Conservation (phyloP, 495 filamentous ascomycete genomes). For the Oidiodendron maius region DNA sequence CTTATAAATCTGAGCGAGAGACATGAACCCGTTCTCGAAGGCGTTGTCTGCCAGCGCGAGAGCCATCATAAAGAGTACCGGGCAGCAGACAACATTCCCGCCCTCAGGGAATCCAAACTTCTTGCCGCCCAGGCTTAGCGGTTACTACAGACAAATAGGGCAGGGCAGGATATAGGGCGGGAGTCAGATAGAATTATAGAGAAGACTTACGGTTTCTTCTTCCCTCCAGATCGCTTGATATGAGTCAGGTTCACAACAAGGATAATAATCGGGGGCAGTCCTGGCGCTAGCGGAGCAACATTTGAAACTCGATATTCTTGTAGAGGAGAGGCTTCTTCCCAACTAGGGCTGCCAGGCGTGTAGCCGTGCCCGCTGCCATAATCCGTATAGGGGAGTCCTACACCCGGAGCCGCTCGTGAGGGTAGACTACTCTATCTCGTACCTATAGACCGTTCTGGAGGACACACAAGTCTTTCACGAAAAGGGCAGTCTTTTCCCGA, state of each 20-base stretch:
- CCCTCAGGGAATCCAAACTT: constrained; percentile 7
- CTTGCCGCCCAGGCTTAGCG: neutral
- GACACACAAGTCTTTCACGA: constrained; percentile 6
- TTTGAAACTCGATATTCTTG: constrained; percentile 9
- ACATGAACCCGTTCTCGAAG: constrained; percentile 1
- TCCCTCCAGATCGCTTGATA: constrained; percentile 9
- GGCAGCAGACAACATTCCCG: neutral
- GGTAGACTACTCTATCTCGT: constrained; percentile 7
- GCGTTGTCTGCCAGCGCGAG: constrained; percentile 1
- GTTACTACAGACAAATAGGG: neutral
- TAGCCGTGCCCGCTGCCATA: constrained; percentile 6
- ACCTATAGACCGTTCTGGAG: constrained; percentile 7
- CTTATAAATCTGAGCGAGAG: constrained; percentile 3
- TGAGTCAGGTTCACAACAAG: constrained; percentile 8
- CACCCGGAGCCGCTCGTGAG: constrained; percentile 10
- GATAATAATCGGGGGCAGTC: constrained; percentile 1
- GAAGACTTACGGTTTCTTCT: constrained; percentile 5
- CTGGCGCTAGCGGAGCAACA: constrained; percentile 2
- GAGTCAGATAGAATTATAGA: neutral
- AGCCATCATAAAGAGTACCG: neutral
- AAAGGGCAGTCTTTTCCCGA: constrained; percentile 6
- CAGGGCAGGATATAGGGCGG: too few species aligned
- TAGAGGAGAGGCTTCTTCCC: constrained; percentile 9
- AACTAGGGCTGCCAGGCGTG: constrained; percentile 5
- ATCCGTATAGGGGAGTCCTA: neutral